Evolutionary conservation across 179 eudicot genomes (phyloP), one percentile per base, ranked within the genome.

Genomic region (Spergularia azorica): DNA sequence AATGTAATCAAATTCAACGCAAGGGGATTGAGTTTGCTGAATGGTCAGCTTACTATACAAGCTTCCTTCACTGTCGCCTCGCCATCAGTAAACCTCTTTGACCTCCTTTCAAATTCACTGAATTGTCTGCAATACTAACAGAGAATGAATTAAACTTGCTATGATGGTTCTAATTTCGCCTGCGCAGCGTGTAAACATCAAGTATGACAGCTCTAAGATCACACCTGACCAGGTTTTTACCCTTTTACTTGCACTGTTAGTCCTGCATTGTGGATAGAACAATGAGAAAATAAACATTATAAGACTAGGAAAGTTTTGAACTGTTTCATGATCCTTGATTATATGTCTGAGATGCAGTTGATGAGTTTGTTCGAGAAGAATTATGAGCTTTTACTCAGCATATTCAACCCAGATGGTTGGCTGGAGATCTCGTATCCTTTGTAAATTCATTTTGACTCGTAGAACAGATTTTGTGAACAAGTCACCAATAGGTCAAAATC

Each of bases 401-500:
- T 94, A 70, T 94, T 94, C 86, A 90, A 89, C 80, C 98, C 98
- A 3, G 94, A 94, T 67, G 98, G 98, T 57, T 94, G 98, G 97
- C 87, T 94, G 36, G 96, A 94, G 76, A 90, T 89, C 80, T 88
- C 97, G 98, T 94, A 94, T 86, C 92, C 94, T 88, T 87, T 67
- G 36, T 43, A 18, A 17, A 2, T 16, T 36, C 32, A 26, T 71
- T 43, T 43, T 6, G 48, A 43, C 48, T 43, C 2, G 8, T 43
- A 4, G 48, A 4, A 43, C 3, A 43, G 48, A 4, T 43, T 43
- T 1, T 43, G 48, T 43, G 48, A 43, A 43, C 5, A 43, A 43
- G 48, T 43, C 48, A 43, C 48, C 48, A 43, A 3, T 4, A 43
- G 48, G 8, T 3, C 5, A 43, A 43, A 6, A 43, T 4, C 8